Evolutionary conservation across 306 rosid species (phyloP).

Genomic region (Erythrophleum fordii): DNA sequence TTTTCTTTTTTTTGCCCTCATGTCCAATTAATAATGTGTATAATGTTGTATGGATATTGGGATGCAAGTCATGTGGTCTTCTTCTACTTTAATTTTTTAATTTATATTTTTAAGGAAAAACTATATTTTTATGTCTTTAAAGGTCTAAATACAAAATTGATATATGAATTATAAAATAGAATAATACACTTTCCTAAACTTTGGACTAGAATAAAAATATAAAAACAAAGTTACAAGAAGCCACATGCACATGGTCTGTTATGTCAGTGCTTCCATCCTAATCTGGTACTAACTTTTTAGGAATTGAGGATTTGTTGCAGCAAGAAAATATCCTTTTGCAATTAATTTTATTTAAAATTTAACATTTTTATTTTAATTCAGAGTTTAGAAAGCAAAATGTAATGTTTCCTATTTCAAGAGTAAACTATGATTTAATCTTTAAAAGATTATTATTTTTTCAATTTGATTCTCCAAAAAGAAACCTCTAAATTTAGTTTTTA

Average conservation of each 20-base stretch:
- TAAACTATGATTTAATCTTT: no score
- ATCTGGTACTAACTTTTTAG: not conserved
- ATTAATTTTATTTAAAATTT: not conserved
- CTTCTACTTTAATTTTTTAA: no score
- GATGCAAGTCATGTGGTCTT: not conserved
- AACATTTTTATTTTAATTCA: no score
- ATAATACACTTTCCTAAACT: not conserved
- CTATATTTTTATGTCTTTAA: not conserved
- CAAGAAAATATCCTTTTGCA: not conserved
- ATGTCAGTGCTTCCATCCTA: not conserved
- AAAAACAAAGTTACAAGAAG: not conserved
- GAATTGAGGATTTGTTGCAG: not conserved
- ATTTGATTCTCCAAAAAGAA: no score
- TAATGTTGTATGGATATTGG: not conserved
- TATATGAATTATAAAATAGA: not conserved
- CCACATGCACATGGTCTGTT: not conserved
- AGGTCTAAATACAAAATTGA: not conserved
- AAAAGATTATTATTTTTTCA: no score
- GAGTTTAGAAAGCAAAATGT: no score
- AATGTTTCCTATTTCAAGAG: no score
- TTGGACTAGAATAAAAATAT: not conserved
- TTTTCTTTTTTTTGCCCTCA: not conserved
- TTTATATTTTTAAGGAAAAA: not conserved
- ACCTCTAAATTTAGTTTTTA: no score
- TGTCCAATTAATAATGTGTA: not conserved